A percentile compares a stretch with the other conserved stretches of the same genome.
Conservation (phyloP, 1,284 basidiomycete genomes). For the Leccinum subrobustum region DNA sequence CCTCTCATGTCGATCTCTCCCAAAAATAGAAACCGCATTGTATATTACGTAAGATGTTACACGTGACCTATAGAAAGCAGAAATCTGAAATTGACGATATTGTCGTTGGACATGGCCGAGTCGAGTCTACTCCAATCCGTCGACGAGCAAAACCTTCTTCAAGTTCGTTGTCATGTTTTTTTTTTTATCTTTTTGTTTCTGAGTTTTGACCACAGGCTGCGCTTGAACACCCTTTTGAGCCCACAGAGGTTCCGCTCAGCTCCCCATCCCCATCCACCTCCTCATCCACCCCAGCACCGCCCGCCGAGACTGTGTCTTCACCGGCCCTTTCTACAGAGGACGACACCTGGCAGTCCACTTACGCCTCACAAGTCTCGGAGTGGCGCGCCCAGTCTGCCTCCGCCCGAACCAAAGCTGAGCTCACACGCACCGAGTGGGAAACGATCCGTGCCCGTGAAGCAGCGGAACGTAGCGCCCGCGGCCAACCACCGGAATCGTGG, state of each 20-base stretch:
- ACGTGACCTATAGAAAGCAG: slow-evolving; percentile 10
- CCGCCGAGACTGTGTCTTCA: not conserved
- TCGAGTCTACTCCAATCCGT: slow-evolving; percentile 20
- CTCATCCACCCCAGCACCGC: not conserved
- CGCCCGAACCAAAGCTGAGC: slow-evolving; percentile 73
- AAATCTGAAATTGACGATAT: not conserved
- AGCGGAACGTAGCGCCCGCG: slow-evolving; percentile 34
- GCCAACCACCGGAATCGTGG: slow-evolving; percentile 49
- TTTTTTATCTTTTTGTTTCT: not conserved
- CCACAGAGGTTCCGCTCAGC: slow-evolving; percentile 24
- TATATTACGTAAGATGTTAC: not conserved
- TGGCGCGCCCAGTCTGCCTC: slow-evolving; percentile 78
- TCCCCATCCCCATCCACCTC: slow-evolving; percentile 4
- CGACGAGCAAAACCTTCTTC: slow-evolving; percentile 28
- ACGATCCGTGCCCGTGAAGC: slow-evolving; percentile 35
- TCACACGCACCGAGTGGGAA: slow-evolving; percentile 73
- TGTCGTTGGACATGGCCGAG: slow-evolving; percentile 22
- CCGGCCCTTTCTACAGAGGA: slow-evolving; percentile 17
- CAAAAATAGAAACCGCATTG: not conserved
- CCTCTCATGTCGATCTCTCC: slow-evolving; percentile 1
- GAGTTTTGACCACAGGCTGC: slow-evolving; percentile 19
- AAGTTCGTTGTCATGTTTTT: slow-evolving; percentile 13
- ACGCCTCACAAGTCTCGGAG: slow-evolving; percentile 64
- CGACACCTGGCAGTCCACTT: slow-evolving; percentile 57
- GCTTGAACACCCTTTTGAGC: slow-evolving; percentile 29